Evolutionary conservation across 768 basidiomycete genomes (phyloP).

Genomic region (Calocera viscosa): DNA sequence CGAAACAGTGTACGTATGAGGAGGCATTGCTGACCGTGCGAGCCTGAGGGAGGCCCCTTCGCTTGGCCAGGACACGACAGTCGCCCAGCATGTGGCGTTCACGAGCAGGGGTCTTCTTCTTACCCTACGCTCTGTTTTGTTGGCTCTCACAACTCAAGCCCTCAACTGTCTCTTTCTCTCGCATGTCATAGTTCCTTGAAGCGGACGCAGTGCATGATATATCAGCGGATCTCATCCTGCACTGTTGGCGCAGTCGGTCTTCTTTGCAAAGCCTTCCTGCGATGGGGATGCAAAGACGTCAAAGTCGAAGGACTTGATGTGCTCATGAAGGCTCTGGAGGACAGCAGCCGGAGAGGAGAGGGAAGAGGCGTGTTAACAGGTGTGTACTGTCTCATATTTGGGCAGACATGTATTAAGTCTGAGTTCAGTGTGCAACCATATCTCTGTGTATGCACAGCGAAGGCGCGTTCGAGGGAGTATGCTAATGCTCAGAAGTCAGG

Average conservation of each 20-base stretch:
- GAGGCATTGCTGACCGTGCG: neutral
- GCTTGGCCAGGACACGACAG: neutral
- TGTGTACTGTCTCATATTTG: conserved; percentile 25
- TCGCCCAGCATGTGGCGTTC: neutral
- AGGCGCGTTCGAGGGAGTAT: conserved; percentile 10
- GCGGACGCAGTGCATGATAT: conserved; percentile 35
- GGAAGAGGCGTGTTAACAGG: conserved; percentile 65
- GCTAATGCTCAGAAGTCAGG: conserved; percentile 29
- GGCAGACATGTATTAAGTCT: neutral
- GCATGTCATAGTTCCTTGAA: conserved; percentile 6
- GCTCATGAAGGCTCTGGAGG: conserved; percentile 49
- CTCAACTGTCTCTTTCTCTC: neutral
- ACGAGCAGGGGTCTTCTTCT: neutral
- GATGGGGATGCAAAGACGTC: conserved; percentile 45
- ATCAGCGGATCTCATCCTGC: conserved; percentile 39
- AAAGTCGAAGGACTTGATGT: conserved; percentile 57
- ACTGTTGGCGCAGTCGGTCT: conserved; percentile 60
- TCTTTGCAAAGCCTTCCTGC: conserved; percentile 64
- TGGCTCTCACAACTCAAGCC: neutral
- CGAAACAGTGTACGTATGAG: conserved; percentile 38
- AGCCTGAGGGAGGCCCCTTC: no score
- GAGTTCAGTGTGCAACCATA: conserved; percentile 72
- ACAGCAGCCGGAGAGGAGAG: conserved; percentile 29
- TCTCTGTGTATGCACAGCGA: conserved; percentile 53
- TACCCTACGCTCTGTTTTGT: neutral